Base-by-base conservation (phyloP, 768 basidiomycete genomes). In the Lactarius trivialis region DNA sequence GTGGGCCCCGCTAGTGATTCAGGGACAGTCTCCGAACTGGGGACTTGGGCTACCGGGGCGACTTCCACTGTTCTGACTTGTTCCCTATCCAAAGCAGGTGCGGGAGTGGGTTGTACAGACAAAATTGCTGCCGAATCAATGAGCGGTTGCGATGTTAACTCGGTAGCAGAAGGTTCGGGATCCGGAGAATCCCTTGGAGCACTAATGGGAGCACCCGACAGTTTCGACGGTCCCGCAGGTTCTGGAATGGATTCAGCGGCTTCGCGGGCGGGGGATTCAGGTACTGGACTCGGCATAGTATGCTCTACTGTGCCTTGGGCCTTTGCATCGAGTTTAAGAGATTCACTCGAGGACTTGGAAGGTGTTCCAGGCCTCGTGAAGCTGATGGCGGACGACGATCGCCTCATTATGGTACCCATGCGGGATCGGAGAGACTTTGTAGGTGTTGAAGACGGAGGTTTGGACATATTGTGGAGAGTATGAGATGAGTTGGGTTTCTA, bases 181-280 rank as follows among this genome's bases (percentile, higher is more conserved):
- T 30, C 54, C 7, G 61, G 65, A 8, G 48, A 49, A 26, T 45
- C 53, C 12, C 32, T 49, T 36, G 55, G 65, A 24, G 57, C 56
- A n/a, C n/a, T 56, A 48, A 67, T 56, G 21, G 67, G 55, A 33
- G 65, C 32, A 21, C 48, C 53, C n/a, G 68, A 60, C 7, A 74
- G 69, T 6, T 68, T 72, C 1, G 71, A 74, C 5, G 70, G 71
- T 19, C 67, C 69, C 14, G 63, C 61, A 30, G 67, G 48, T 14
- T 58, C 62, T 34, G 66, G 56, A 43, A 61, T 32, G 37, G 66
- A 55, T 3, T 75, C 79, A 15, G 77, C 81, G 9, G 76, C 79
- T 67, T 85, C 84, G 28, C 85, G 79, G 8, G 78, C 79, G 32
- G 87, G 86, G 2, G 85, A 88, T 70, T 90, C 88, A 1, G 82